These are phyloP conservation scores for Tulasnella sp. DNA, from an alignment of 768 basidiomycete genomes.

Conservation along the genomic window DNA sequence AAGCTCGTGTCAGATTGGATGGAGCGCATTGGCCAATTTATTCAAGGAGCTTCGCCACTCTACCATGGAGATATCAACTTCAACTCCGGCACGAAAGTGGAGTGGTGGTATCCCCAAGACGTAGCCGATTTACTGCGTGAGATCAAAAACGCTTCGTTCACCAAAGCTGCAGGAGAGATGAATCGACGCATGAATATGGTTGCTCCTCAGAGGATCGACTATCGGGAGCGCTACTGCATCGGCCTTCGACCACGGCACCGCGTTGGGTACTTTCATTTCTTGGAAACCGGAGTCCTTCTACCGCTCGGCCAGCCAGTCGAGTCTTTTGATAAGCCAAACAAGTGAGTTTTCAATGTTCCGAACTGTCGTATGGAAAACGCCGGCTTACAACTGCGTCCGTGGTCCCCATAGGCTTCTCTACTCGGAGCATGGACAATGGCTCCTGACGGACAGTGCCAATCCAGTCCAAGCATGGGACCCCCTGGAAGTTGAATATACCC, in stretches of 20 bases:
- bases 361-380: too few relatives aligned
- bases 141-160: not conserved
- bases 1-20: constrained; percentile 34
- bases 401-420: constrained; percentile 43
- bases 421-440: constrained; percentile 46
- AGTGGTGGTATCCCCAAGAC: not conserved
- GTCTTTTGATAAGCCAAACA: constrained; percentile 45
- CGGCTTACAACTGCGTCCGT: not conserved
- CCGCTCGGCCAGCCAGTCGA: constrained; percentile 47
- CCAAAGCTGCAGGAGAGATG: not conserved
- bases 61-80: not conserved
- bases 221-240: constrained; percentile 44
- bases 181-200: constrained; percentile 30
- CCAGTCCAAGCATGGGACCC: constrained; percentile 55
- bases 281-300: constrained; percentile 45
- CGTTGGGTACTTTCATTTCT: constrained; percentile 44
- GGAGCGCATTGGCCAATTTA: constrained; percentile 31
- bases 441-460: constrained; percentile 43
- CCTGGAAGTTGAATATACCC: constrained; percentile 40
- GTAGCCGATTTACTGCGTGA: not conserved
- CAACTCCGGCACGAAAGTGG: not conserved
- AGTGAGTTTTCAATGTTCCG: not conserved
- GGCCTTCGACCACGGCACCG: constrained; percentile 48
- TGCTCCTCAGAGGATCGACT: constrained; percentile 44
- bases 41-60: constrained; percentile 25